These are phyloP conservation scores for Sporisorium graminicola DNA, from an alignment of 1,284 basidiomycete genomes.

Conservation along the genomic window DNA sequence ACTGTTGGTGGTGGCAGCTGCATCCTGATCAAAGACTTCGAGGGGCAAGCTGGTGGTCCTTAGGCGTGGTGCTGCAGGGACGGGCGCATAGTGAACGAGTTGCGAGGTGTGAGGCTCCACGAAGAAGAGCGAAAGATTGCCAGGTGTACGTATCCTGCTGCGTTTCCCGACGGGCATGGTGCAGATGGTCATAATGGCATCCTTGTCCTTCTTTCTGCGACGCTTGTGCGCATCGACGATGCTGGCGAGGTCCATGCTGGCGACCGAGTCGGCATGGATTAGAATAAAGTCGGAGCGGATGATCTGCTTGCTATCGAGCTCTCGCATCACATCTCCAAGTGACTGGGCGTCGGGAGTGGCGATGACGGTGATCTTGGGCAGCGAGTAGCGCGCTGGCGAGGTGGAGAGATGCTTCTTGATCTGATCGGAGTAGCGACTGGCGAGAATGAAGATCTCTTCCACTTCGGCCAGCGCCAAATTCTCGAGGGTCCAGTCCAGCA, in stretches of 20 bases:
- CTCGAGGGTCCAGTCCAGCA: constrained; percentile 96
- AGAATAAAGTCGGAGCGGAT: constrained; percentile 84
- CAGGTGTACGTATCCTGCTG: constrained; percentile 49
- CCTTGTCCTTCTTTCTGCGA: constrained; percentile 85
- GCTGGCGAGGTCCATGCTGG: constrained; percentile 89
- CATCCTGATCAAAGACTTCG: constrained; percentile 56
- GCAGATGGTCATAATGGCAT: constrained; percentile 86
- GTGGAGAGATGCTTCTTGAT: constrained; percentile 76
- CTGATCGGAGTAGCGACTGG: constrained; percentile 72
- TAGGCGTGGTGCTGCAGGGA: constrained; percentile 62
- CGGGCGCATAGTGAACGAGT: constrained; percentile 68
- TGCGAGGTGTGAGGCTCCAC: constrained; percentile 64
- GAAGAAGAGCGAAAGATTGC: constrained; percentile 60
- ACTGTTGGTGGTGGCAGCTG: constrained; percentile 37
- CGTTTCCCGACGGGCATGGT: constrained; percentile 42
- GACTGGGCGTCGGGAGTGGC: constrained; percentile 89
- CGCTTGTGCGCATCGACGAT: constrained; percentile 90
- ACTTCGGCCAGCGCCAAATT: constrained; percentile 90
- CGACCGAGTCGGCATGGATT: constrained; percentile 92
- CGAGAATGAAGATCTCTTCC: constrained; percentile 91
- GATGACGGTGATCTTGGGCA: constrained; percentile 78
- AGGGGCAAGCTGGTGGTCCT: constrained; percentile 63
- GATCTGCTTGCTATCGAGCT: constrained; percentile 88
- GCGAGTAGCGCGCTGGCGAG: constrained; percentile 34
- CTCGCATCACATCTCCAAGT: constrained; percentile 94